Evolutionary conservation across 495 filamentous ascomycete genomes (phyloP).

Genomic region (Penicillium pulvis): DNA sequence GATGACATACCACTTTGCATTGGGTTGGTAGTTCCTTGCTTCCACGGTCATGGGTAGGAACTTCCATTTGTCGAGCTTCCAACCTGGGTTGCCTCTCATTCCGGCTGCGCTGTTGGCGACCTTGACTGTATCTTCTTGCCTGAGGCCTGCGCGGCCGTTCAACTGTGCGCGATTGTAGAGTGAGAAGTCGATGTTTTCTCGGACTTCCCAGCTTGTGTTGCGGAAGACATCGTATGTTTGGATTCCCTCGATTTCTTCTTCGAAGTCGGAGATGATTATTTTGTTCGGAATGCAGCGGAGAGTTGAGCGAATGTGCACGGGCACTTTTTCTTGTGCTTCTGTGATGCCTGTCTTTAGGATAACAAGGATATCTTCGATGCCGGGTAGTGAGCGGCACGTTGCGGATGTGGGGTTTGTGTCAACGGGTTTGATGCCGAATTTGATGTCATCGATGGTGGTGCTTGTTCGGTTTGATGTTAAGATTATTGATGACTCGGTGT

Average conservation of each 20-base stretch:
- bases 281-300: conserved; percentile 49
- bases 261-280: conserved; percentile 52
- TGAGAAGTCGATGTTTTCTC: conserved; percentile 44
- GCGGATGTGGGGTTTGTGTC: neutral
- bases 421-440: neutral
- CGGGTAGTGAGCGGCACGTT: conserved; percentile 32
- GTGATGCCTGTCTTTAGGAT: conserved; percentile 53
- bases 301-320: conserved; percentile 47
- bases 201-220: conserved; percentile 31
- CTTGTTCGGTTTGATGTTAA: neutral
- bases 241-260: conserved; percentile 44
- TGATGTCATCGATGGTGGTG: neutral
- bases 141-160: conserved; percentile 36
- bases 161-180: conserved; percentile 44
- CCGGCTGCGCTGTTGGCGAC: conserved; percentile 38
- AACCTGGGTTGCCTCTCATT: conserved; percentile 51
- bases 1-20: conserved; percentile 67
- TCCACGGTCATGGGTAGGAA: conserved; percentile 66
- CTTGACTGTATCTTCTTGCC: conserved; percentile 25
- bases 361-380: conserved; percentile 43
- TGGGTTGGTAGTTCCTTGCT: conserved; percentile 50
- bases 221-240: conserved; percentile 48
- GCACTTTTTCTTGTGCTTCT: conserved; percentile 46
- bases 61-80: conserved; percentile 72
- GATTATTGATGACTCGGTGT: conserved; percentile 4